Conservation (phyloP, 176 grass and related monocot species). For the Carex littledalei region DNA sequence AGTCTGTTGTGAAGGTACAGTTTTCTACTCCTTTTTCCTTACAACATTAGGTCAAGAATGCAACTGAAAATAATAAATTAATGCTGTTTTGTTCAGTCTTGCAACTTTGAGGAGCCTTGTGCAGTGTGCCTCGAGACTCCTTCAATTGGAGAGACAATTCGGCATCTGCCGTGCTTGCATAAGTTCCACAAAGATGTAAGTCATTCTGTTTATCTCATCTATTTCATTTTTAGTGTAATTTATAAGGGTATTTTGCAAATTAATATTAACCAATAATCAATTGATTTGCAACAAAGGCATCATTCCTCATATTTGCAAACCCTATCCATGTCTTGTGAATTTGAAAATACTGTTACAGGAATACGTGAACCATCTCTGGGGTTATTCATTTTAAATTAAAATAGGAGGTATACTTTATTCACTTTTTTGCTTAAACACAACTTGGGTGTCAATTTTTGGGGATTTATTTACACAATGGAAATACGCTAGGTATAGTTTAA, state of each 20-base stretch:
- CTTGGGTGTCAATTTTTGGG: neutral
- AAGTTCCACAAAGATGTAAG: constrained; percentile 90
- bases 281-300: neutral
- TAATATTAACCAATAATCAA: neutral
- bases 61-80: neutral
- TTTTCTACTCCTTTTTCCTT: neutral
- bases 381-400: constrained; percentile 9
- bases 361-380: no score
- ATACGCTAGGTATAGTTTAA: neutral
- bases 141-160: constrained; percentile 60
- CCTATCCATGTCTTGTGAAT: neutral
- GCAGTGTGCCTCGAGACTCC: constrained; percentile 76
- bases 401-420: neutral
- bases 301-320: neutral
- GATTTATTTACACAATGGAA: neutral
- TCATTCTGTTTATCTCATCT: neutral
- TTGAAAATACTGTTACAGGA: neutral
- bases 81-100: constrained; percentile 41
- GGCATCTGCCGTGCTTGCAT: constrained; percentile 85
- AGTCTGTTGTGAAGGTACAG: constrained; percentile 77
- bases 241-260: constrained; percentile 3
- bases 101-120: constrained; percentile 64
- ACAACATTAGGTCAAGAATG: neutral
- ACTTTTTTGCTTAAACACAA: neutral
- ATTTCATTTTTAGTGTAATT: neutral